Conservation (phyloP, 192 early-diverging fungal genomes). For the Gamsiella multidivaricata region DNA sequence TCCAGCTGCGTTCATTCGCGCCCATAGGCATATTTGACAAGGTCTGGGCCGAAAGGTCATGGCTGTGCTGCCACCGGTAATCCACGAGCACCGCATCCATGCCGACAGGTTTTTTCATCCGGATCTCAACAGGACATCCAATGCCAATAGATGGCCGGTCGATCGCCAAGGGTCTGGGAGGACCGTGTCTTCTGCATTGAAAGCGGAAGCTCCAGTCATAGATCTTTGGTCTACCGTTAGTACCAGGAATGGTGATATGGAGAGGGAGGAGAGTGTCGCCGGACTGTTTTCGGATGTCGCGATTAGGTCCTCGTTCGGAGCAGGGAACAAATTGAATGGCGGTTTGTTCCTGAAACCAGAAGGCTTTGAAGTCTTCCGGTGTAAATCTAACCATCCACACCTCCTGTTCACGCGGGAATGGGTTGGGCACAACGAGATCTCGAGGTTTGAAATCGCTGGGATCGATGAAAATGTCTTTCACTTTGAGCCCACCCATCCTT, state of each 20-base stretch:
- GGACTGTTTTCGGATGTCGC: slow-evolving; percentile 11
- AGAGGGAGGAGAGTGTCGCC: slow-evolving; percentile 13
- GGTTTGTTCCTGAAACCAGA: slow-evolving; percentile 9
- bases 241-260: not conserved
- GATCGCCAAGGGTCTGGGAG: slow-evolving; percentile 8
- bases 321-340: slow-evolving; percentile 7
- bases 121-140: slow-evolving; percentile 21
- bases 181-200: slow-evolving; percentile 17
- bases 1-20: slow-evolving; percentile 5
- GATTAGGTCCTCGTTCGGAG: not conserved
- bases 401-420: slow-evolving; percentile 4
- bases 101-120: slow-evolving; percentile 14
- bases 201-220: slow-evolving; percentile 29
- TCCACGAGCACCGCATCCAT: slow-evolving; percentile 16
- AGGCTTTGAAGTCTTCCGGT: slow-evolving; percentile 11
- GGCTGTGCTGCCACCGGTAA: slow-evolving; percentile 23
- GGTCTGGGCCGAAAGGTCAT: slow-evolving; percentile 20
- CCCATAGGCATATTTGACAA: slow-evolving; percentile 21
- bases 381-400: not conserved
- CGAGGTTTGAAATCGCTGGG: slow-evolving; percentile 18
- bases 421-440: slow-evolving; percentile 4
- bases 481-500: slow-evolving; percentile 7
- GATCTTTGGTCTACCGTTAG: slow-evolving; percentile 14
- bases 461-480: slow-evolving; percentile 7
- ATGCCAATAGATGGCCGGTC: slow-evolving; percentile 18